Conservation (phyloP, 805 yeast genomes). For the Metschnikowia anglica region DNA sequence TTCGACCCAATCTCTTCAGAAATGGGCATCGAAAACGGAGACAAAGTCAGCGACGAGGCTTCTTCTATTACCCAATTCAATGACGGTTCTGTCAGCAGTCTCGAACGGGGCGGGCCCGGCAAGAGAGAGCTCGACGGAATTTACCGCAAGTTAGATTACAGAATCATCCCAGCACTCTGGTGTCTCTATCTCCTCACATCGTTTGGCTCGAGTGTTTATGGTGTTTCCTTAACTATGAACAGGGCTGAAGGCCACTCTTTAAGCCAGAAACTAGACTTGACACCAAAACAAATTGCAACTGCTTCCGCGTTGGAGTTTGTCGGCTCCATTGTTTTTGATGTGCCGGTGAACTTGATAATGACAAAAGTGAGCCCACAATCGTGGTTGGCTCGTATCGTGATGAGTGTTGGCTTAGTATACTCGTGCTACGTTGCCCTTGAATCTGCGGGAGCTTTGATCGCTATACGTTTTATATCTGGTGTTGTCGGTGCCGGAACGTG, state of each 20-base stretch:
- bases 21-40: too few relatives aligned
- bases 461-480: slow-evolving; percentile 70
- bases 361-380: slow-evolving; percentile 78
- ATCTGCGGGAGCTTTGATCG: slow-evolving; percentile 60
- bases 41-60: not conserved
- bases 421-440: slow-evolving; percentile 65
- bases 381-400: slow-evolving; percentile 77
- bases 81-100: slow-evolving; percentile 3
- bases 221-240: slow-evolving; percentile 80
- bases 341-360: slow-evolving; percentile 85
- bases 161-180: slow-evolving; percentile 85
- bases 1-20: too few relatives aligned
- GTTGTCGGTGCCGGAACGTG: slow-evolving; percentile 81
- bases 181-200: slow-evolving; percentile 73
- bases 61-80: not conserved
- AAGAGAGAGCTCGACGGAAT: slow-evolving; percentile 44
- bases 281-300: slow-evolving; percentile 58
- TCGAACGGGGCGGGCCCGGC: not conserved
- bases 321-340: slow-evolving; percentile 78
- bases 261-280: slow-evolving; percentile 47
- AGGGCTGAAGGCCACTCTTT: slow-evolving; percentile 58
- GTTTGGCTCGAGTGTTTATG: slow-evolving; percentile 74
- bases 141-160: slow-evolving; percentile 60
- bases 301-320: slow-evolving; percentile 83
- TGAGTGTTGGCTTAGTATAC: slow-evolving; percentile 74